Conservation (phyloP, 2,329 filamentous ascomycete species). For the Rhinocladiella similis region DNA sequence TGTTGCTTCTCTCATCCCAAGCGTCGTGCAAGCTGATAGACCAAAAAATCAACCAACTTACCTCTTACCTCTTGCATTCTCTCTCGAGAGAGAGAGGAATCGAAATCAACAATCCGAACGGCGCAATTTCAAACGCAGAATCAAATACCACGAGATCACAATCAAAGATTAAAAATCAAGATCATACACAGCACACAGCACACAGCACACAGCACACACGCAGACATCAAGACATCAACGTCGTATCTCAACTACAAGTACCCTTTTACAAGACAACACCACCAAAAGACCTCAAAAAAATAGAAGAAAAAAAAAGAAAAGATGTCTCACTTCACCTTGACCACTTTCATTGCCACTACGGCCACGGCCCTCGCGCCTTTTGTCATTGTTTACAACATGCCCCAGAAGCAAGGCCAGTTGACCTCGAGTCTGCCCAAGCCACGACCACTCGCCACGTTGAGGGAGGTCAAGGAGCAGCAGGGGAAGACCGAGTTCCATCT, state of each 20-base stretch:
- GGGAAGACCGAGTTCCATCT: constrained; percentile 14
- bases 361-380: constrained; percentile 19
- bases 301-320: background rate
- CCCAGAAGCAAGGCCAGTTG: constrained; percentile 8
- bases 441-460: constrained; percentile 10
- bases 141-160: too few relatives aligned
- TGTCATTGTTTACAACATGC: constrained; percentile 18
- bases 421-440: constrained; percentile 16
- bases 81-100: too few relatives aligned
- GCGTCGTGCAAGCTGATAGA: background rate
- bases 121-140: too few relatives aligned
- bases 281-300: background rate
- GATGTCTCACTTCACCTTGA: constrained; percentile 17
- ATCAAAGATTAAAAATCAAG: too few relatives aligned
- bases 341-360: constrained; percentile 17
- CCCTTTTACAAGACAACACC: background rate
- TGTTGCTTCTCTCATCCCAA: background rate
- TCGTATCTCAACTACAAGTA: too few relatives aligned
- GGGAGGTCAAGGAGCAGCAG: constrained; percentile 11
- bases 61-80: too few relatives aligned
- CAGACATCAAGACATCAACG: too few relatives aligned
- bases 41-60: too few relatives aligned
- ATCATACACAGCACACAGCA: too few relatives aligned
- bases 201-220: too few relatives aligned
- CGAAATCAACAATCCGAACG: too few relatives aligned